Evolutionary conservation across 495 filamentous ascomycete species (phyloP).

Genomic region (Annulohypoxylon bovei): DNA sequence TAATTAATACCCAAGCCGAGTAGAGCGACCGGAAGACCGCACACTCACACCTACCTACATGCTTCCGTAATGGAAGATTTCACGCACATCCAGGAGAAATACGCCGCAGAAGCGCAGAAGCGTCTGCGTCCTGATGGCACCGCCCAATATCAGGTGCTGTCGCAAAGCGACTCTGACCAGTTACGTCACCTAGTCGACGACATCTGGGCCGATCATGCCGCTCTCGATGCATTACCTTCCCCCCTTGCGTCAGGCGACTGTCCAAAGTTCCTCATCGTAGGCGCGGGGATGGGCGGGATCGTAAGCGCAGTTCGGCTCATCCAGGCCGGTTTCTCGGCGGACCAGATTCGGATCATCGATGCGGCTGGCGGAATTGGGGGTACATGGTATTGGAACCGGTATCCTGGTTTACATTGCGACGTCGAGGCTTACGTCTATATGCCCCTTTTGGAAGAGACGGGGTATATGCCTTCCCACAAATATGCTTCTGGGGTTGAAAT

Average conservation of each 20-base stretch:
- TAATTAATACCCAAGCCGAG: too few relatives aligned
- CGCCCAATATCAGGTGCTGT: constrained; percentile 54
- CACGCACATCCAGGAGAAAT: constrained; percentile 49
- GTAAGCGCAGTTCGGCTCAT: constrained; percentile 61
- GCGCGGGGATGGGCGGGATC: constrained; percentile 63
- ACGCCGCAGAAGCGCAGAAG: constrained; percentile 58
- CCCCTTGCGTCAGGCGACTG: constrained; percentile 44
- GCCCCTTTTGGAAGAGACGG: constrained; percentile 69
- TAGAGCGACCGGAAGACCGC: not conserved
- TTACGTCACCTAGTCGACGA: constrained; percentile 54
- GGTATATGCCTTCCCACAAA: constrained; percentile 61
- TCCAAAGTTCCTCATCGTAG: constrained; percentile 60
- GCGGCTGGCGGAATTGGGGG: constrained; percentile 61
- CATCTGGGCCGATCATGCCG: constrained; percentile 57
- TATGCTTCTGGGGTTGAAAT: constrained; percentile 60
- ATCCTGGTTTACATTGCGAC: constrained; percentile 63
- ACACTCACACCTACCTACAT: too few relatives aligned
- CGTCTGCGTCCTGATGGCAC: constrained; percentile 55
- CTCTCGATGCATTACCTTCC: constrained; percentile 46
- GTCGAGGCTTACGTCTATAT: constrained; percentile 63
- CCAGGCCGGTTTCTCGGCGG: constrained; percentile 54
- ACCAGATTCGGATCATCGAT: constrained; percentile 63
- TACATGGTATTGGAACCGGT: constrained; percentile 68
- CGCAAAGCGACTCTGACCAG: constrained; percentile 40
- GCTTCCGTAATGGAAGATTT: constrained; percentile 45